Evolutionary conservation across 345 rosid genomes (phyloP).

Genomic region (Salix dunnii): DNA sequence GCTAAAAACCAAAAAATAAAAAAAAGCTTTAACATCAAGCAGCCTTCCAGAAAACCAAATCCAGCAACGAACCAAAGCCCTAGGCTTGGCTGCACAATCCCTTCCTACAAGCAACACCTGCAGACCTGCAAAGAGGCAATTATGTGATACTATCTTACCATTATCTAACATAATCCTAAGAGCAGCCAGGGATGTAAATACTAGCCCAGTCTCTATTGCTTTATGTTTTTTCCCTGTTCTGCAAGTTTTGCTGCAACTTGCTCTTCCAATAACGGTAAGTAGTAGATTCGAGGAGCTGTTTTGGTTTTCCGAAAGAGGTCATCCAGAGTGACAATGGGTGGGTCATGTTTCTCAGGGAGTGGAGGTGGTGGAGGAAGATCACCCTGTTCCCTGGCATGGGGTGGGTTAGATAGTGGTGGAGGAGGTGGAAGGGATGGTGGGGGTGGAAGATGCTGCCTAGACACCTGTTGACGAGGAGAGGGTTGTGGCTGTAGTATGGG

Average conservation of each 20-base stretch:
- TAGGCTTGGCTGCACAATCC: slow-evolving; percentile 25
- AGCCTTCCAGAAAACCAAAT: slow-evolving; percentile 25
- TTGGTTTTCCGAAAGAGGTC: slow-evolving; percentile 92
- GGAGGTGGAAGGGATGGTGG: slow-evolving; percentile 59
- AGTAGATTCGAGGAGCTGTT: slow-evolving; percentile 93
- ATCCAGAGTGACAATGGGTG: slow-evolving; percentile 88
- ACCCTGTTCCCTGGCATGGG: slow-evolving; percentile 47
- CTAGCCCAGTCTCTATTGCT: slow-evolving; percentile 43
- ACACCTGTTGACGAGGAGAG: slow-evolving; percentile 47
- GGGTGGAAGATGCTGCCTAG: slow-evolving; percentile 58
- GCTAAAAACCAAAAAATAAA: slow-evolving; percentile 22
- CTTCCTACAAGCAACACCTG: slow-evolving; percentile 38
- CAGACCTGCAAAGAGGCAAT: slow-evolving; percentile 45
- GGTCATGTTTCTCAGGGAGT: slow-evolving; percentile 59
- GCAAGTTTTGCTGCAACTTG: slow-evolving; percentile 79
- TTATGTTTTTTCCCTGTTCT: slow-evolving; percentile 30
- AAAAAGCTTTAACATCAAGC: slow-evolving; percentile 20
- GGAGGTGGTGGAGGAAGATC: slow-evolving; percentile 66
- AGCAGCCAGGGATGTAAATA: slow-evolving; percentile 21
- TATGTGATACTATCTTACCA: slow-evolving; percentile 39
- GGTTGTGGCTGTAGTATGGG: slow-evolving; percentile 38
- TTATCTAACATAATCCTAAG: slow-evolving; percentile 25
- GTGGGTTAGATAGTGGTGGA: slow-evolving; percentile 49
- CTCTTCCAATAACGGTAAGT: slow-evolving; percentile 84
- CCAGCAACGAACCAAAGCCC: slow-evolving; percentile 21